Conservation (phyloP, 495 filamentous ascomycete species). For the Trypethelium eluteriae region DNA sequence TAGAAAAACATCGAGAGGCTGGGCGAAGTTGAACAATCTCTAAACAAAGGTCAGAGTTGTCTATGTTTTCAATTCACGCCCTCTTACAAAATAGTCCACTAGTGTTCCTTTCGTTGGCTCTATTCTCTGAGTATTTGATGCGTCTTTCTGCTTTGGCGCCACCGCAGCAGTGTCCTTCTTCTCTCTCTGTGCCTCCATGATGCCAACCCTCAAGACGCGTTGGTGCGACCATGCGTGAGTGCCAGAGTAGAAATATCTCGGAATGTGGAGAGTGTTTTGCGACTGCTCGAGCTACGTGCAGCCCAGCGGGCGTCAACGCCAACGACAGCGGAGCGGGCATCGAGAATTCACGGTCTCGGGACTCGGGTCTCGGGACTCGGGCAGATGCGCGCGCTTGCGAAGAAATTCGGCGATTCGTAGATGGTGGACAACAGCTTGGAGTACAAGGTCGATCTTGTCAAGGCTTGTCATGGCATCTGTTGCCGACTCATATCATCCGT, state of each 20-base stretch:
- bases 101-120: constrained; percentile 11
- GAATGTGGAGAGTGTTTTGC: constrained; percentile 3
- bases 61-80: constrained; percentile 9
- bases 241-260: constrained; percentile 5
- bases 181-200: constrained; percentile 10
- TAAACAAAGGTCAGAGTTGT: constrained; percentile 12
- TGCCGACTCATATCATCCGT: constrained; percentile 8
- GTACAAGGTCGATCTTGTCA: constrained; percentile 7
- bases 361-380: constrained; percentile 7
- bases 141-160: constrained; percentile 9
- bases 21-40: constrained; percentile 10
- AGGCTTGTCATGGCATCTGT: constrained; percentile 6
- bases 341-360: background rate
- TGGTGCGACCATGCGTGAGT: constrained; percentile 7
- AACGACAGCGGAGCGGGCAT: constrained; percentile 8
- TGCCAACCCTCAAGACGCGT: constrained; percentile 9
- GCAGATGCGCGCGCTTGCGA: background rate
- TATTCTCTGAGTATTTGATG: constrained; percentile 10
- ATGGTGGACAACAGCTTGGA: constrained; percentile 8
- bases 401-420: constrained; percentile 3
- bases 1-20: constrained; percentile 9
- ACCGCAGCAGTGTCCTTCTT: constrained; percentile 11
- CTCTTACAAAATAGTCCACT: constrained; percentile 12
- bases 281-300: constrained; percentile 3
- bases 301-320: constrained; percentile 4